These are phyloP conservation scores for Podila minutissima DNA, from an alignment of 192 early-diverging fungal genomes.

Conservation along the genomic window DNA sequence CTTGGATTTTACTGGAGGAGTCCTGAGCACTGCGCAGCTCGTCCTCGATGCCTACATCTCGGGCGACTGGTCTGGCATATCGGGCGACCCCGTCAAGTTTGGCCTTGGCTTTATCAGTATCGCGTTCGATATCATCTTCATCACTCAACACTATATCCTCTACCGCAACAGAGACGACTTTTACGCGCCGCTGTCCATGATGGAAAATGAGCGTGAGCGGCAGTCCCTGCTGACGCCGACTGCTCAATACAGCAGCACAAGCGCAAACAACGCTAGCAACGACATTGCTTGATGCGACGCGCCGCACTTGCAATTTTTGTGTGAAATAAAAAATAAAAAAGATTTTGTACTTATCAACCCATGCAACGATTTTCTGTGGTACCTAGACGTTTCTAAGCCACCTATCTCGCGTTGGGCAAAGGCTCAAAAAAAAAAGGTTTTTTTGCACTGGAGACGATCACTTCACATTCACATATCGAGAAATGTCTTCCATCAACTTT, in stretches of 20 bases:
- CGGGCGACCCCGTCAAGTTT: conserved; percentile 69
- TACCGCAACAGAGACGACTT: conserved; percentile 59
- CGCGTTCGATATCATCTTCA: conserved; percentile 81
- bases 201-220: conserved; percentile 14
- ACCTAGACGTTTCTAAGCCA: background rate
- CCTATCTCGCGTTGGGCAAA: background rate
- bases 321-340: too few species aligned
- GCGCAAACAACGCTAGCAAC: background rate
- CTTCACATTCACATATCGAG: background rate
- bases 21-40: conserved; percentile 76
- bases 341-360: background rate
- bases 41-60: conserved; percentile 73
- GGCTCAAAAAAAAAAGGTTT: background rate
- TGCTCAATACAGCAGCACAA: background rate
- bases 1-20: conserved; percentile 86
- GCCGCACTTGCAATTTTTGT: too few species aligned
- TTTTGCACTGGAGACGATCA: background rate
- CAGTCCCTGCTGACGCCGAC: background rate
- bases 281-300: too few species aligned
- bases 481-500: conserved; percentile 21
- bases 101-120: conserved; percentile 82
- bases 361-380: background rate
- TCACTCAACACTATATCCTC: conserved; percentile 81
- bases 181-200: conserved; percentile 31
- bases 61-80: conserved; percentile 69